These are phyloP conservation scores for Stellera chamaejasme DNA, from an alignment of 345 rosid genomes.

Conservation along the genomic window DNA sequence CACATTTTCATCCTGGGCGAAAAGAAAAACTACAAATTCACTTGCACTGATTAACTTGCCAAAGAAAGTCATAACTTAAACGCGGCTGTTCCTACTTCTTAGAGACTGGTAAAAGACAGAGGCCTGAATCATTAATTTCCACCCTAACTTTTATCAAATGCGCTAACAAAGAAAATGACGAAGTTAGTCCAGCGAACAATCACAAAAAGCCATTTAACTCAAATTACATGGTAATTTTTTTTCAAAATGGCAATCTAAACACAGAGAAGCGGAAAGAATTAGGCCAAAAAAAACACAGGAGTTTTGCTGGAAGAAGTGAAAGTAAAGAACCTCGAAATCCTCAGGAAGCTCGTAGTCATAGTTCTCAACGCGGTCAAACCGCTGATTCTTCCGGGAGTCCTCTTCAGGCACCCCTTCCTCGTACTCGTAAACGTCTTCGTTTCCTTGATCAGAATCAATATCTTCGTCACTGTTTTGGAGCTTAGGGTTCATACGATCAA, in stretches of 20 bases:
- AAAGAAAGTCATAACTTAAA: too few relatives aligned
- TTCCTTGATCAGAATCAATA: slow-evolving; percentile 37
- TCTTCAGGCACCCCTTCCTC: slow-evolving; percentile 74
- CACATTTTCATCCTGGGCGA: slow-evolving; percentile 66
- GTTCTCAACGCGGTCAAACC: slow-evolving; percentile 64
- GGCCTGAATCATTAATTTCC: too few relatives aligned
- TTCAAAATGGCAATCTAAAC: neutral
- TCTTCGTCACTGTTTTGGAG: slow-evolving; percentile 37
- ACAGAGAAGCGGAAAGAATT: neutral
- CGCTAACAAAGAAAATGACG: too few relatives aligned
- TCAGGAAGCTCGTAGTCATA: slow-evolving; percentile 65
- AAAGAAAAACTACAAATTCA: neutral
- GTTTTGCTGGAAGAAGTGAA: neutral
- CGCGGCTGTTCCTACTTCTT: too few relatives aligned
- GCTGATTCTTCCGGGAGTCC: slow-evolving; percentile 68
- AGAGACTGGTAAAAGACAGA: too few relatives aligned
- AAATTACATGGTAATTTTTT: too few relatives aligned
- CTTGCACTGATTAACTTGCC: too few relatives aligned
- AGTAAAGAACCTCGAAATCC: slow-evolving; percentile 43
- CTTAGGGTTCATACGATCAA: slow-evolving; percentile 38
- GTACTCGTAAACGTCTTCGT: slow-evolving; percentile 66
- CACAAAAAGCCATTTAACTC: too few relatives aligned
- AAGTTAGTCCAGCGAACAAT: too few relatives aligned
- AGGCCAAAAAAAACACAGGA: neutral
- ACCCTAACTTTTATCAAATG: too few relatives aligned